Percentiles rank a stretch among this genome's conserved stretches.
Evolutionary conservation across 2,329 filamentous ascomycete genomes (phyloP).

Genomic region (Aureobasidium pullulans): DNA sequence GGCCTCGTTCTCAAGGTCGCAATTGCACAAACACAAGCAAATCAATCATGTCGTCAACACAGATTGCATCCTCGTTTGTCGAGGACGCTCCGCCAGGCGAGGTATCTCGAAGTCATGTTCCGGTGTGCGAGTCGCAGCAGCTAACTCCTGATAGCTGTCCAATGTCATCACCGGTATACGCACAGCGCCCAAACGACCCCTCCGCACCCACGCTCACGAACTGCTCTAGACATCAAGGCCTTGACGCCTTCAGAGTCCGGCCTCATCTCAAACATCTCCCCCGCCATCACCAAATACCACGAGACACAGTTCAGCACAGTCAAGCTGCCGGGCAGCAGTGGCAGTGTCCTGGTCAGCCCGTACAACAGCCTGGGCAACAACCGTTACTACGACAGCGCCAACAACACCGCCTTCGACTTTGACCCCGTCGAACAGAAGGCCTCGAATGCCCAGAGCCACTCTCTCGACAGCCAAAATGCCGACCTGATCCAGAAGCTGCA

Average conservation of each 20-base stretch:
- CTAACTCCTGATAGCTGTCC: slow-evolving; percentile 53
- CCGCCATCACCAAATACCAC: slow-evolving; percentile 91
- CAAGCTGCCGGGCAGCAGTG: slow-evolving; percentile 77
- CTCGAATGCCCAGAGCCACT: slow-evolving; percentile 71
- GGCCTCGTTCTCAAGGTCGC: neutral
- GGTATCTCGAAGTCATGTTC: slow-evolving; percentile 46
- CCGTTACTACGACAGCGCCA: slow-evolving; percentile 85
- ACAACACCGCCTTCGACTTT: slow-evolving; percentile 79
- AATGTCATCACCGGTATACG: slow-evolving; percentile 77
- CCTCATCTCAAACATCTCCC: slow-evolving; percentile 63
- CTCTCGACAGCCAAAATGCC: slow-evolving; percentile 65
- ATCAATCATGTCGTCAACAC: slow-evolving; percentile 22
- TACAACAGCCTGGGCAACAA: slow-evolving; percentile 75
- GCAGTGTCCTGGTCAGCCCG: slow-evolving; percentile 67
- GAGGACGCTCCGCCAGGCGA: slow-evolving; percentile 93
- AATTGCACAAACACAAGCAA: neutral
- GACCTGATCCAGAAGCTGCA: slow-evolving; percentile 79
- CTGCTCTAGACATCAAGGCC: slow-evolving; percentile 70
- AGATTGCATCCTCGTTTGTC: slow-evolving; percentile 65
- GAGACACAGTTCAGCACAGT: slow-evolving; percentile 86
- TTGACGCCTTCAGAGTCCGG: slow-evolving; percentile 64
- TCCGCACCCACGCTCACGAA: neutral
- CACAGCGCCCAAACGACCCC: neutral
- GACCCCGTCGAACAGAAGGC: slow-evolving; percentile 84
- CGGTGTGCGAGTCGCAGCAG: slow-evolving; percentile 18